Evolutionary conservation across 176 grass and related monocot genomes (phyloP), one percentile per base, ranked within the genome.

Genomic region (Musa itinerans): DNA sequence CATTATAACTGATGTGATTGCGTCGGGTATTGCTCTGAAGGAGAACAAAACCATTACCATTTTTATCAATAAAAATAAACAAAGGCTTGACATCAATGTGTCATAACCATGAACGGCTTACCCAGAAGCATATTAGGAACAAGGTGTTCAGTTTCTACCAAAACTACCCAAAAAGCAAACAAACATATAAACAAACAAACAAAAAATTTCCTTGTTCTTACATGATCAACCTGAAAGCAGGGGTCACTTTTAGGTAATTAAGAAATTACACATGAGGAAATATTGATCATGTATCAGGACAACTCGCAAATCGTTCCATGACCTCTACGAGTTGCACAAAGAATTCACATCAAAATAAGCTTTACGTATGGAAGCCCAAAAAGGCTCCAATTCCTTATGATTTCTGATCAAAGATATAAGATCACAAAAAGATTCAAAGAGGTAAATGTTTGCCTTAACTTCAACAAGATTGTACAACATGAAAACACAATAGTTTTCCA

Each of bases 1-100:
- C 50, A 52, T 78, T 2, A 12, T 52, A n/a, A 84, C 74, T 67
- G 84, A 66, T 49, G 66, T 14, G 5, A 2, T 12, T 52, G 53
- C 52, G 43, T 14, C 24, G 1, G 48, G 34, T 20, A 52, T 50
- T 34, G 23, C 11, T 59, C 26, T 69, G 25, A 79, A 48, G 27
- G 7, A 57, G 66, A 69, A 70, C 3, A 58, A 14, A 79, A 79
- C 19, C 22, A 6, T 19, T n/a, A 1, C 3, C 14, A 22, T 22
- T 62, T 22, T 22, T 20, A 29, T 62, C 34, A 48, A 54, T n/a
- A 56, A 54, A 16, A 19, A 17, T 19, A 7, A 17, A 21, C 17
- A 21, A 61, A 61, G 9, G 15, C 0, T 61, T 21, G 14, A 43
- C 34, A 43, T 43, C 34, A 43, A 43, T 43, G 0, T 43, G 34